Evolutionary conservation across 208 protist genomes (phyloP).

Genomic region (Wallacemonas sp.): DNA sequence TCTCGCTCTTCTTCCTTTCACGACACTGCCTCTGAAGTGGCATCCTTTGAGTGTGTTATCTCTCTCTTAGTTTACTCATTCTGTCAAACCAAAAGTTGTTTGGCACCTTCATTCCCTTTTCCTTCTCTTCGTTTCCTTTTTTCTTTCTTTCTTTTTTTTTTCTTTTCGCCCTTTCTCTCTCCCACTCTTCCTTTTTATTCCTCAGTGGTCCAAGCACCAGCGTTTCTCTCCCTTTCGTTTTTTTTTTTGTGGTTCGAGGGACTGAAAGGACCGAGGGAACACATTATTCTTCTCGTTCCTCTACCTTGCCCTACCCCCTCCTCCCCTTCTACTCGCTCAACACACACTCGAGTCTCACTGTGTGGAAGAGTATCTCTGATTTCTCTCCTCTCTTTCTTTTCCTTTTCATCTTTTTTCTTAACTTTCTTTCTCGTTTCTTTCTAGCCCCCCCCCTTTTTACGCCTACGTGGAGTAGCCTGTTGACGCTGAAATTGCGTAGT

Average conservation of each 20-base stretch:
- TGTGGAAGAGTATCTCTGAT: background rate
- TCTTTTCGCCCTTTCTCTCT: background rate
- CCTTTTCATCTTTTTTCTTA: background rate
- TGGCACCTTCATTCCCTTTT: too few relatives aligned
- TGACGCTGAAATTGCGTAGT: too few relatives aligned
- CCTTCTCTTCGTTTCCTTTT: background rate
- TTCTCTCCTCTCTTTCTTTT: background rate
- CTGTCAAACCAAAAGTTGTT: too few relatives aligned
- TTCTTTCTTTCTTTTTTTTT: conserved; percentile 6
- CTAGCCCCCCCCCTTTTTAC: background rate
- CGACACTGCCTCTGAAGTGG: too few relatives aligned
- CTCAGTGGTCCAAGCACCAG: too few relatives aligned
- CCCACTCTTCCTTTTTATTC: background rate
- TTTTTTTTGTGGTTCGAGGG: background rate
- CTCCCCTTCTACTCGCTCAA: background rate
- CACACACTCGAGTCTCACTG: background rate
- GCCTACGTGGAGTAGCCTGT: conserved; percentile 1
- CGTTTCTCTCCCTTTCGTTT: background rate
- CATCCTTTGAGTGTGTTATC: too few relatives aligned
- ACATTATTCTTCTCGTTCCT: too few relatives aligned
- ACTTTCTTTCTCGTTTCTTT: conserved; percentile 6
- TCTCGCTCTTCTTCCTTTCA: too few relatives aligned
- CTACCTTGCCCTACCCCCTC: too few relatives aligned
- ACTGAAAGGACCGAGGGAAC: too few relatives aligned
- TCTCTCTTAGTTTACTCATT: too few relatives aligned